phyloP scores from a whole-genome alignment of 305 asterid genomes.

The Fraxinus albicans region DNA sequence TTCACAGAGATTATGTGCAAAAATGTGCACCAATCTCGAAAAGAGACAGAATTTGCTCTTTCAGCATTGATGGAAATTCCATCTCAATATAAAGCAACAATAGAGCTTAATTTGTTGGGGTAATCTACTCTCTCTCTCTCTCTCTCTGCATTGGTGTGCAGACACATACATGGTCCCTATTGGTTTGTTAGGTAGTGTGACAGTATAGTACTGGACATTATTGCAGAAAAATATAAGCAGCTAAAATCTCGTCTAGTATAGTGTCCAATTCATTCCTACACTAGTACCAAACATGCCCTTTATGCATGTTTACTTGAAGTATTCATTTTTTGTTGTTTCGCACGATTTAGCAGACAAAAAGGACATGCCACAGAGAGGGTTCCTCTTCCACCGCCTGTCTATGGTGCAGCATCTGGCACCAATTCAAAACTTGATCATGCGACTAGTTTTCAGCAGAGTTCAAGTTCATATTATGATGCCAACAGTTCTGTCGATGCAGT shows the following conservation, averaged over 20 bases:
- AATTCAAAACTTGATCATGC: conserved; percentile 22
- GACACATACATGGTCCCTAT: not conserved
- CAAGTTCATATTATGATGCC: conserved; percentile 19
- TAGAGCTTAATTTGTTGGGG: conserved; percentile 90
- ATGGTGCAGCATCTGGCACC: conserved; percentile 38
- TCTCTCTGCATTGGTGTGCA: not conserved
- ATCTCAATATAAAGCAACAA: conserved; percentile 87
- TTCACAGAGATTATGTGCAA: conserved; percentile 88
- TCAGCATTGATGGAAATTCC: conserved; percentile 94
- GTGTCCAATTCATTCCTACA: not conserved
- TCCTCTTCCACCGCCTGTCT: conserved; percentile 81
- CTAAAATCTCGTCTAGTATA: not conserved
- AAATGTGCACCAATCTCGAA: conserved; percentile 58
- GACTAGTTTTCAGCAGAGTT: conserved; percentile 21
- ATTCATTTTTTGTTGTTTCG: not conserved
- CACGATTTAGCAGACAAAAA: conserved; percentile 46
- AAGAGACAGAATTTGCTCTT: conserved; percentile 95
- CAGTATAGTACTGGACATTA: not conserved
- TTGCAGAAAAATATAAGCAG: not conserved
- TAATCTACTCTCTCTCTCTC: conserved; percentile 22
- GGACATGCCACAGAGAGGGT: conserved; percentile 53
- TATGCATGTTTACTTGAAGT: not conserved
- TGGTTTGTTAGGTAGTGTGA: not conserved
- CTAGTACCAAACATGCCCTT: not conserved
- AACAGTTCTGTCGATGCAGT: conserved; percentile 19